phyloP scores from a whole-genome alignment of 306 rosid genomes.

The Lathyrus tuberosus region DNA sequence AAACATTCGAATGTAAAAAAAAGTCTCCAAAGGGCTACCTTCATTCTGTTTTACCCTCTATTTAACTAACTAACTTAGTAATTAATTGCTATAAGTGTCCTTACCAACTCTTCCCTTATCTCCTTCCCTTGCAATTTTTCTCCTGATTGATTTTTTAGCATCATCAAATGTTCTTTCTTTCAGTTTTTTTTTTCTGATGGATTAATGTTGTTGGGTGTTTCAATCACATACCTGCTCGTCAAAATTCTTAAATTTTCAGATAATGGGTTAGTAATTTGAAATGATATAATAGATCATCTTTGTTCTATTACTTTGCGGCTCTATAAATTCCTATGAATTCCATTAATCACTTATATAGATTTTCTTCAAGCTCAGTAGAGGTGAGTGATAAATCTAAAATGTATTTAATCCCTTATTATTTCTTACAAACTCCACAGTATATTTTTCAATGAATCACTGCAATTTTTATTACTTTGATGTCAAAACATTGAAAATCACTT shows the following conservation, averaged over 20 bases:
- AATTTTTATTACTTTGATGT: constrained; percentile 29
- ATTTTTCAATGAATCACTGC: constrained; percentile 20
- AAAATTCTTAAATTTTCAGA: constrained; percentile 22
- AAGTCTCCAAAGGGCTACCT: too few relatives aligned
- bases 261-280: neutral
- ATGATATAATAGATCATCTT: neutral
- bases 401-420: constrained; percentile 22
- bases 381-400: constrained; percentile 10
- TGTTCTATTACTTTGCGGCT: constrained; percentile 19
- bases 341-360: constrained; percentile 17
- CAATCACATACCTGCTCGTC: neutral
- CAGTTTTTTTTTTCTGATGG: too few relatives aligned
- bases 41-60: too few relatives aligned
- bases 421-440: constrained; percentile 30
- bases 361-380: neutral
- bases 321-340: constrained; percentile 3
- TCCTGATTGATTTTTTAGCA: too few relatives aligned
- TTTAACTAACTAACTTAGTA: too few relatives aligned
- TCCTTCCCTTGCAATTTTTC: too few relatives aligned
- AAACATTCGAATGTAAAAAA: too few relatives aligned
- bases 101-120: too few relatives aligned
- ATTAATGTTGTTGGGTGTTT: neutral
- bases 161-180: too few relatives aligned
- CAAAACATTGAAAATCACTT: constrained; percentile 19
- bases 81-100: too few relatives aligned